These are phyloP conservation scores for Gyromitra esculenta DNA, from an alignment of 2,329 filamentous ascomycete genomes.

Conservation along the genomic window DNA sequence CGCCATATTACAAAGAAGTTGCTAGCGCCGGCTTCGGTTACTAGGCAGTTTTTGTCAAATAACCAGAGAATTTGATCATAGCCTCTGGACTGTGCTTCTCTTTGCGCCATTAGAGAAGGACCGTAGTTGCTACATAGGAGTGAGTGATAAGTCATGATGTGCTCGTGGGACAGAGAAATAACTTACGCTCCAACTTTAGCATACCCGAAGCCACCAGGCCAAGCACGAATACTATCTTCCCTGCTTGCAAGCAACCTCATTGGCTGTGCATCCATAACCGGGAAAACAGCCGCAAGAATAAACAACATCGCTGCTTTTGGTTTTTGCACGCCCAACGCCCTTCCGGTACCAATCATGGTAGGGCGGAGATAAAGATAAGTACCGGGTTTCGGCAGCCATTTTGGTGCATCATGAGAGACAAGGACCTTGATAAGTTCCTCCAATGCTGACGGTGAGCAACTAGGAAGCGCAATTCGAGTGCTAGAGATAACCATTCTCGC, in stretches of 20 bases:
- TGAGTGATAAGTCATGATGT: conserved; percentile 31
- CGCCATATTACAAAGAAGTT: conserved; percentile 92
- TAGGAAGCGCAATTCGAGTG: conserved; percentile 76
- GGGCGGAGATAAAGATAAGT: conserved; percentile 85
- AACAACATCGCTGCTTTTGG: conserved; percentile 89
- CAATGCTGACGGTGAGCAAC: conserved; percentile 75
- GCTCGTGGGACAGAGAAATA: conserved; percentile 40
- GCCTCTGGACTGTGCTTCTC: conserved; percentile 75
- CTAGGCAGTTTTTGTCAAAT: conserved; percentile 78
- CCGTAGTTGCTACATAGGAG: conserved; percentile 63
- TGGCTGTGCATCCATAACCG: conserved; percentile 56
- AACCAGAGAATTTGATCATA: conserved; percentile 96
- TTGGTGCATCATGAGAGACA: conserved; percentile 75
- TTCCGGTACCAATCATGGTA: conserved; percentile 83
- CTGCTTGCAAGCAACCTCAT: conserved; percentile 82
- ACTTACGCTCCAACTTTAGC: conserved; percentile 96
- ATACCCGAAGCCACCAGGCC: conserved; percentile 91
- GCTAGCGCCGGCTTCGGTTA: conserved; percentile 89
- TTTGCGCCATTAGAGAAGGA: conserved; percentile 79
- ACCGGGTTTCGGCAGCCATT: conserved; percentile 80
- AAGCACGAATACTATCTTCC: conserved; percentile 81
- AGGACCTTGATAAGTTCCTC: conserved; percentile 78
- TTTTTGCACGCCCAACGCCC: conserved; percentile 80
- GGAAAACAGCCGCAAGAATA: conserved; percentile 71
- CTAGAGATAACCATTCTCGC: conserved; percentile 71